These are phyloP conservation scores for Datura wrightii DNA, from an alignment of 257 asterid genomes.

Conservation along the genomic window DNA sequence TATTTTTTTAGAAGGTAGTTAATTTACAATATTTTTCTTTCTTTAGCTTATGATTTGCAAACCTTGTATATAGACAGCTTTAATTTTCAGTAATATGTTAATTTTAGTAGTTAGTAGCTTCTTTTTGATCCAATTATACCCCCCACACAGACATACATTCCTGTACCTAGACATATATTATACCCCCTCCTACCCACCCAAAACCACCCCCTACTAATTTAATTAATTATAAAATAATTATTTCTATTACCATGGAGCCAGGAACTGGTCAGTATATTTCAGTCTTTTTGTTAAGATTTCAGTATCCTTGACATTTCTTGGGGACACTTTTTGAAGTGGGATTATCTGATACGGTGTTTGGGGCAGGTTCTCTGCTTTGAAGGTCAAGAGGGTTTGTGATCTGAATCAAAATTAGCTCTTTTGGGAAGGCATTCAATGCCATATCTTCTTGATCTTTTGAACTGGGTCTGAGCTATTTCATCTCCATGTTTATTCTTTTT, in stretches of 20 bases:
- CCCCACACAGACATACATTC: background rate
- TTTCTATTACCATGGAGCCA: background rate
- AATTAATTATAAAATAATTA: background rate
- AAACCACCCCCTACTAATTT: background rate
- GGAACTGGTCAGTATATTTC: conserved; percentile 34
- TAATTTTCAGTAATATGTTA: background rate
- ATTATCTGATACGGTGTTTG: conserved; percentile 28
- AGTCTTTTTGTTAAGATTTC: conserved; percentile 19
- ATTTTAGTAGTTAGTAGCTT: background rate
- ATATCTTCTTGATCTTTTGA: conserved; percentile 1
- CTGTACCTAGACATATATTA: conserved; percentile 1
- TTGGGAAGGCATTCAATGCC: background rate
- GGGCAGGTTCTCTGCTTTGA: background rate
- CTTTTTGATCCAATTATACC: background rate
- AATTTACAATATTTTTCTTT: background rate
- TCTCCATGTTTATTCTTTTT: background rate
- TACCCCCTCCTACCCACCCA: background rate
- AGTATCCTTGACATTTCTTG: conserved; percentile 23
- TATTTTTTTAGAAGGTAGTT: background rate
- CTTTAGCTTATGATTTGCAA: background rate
- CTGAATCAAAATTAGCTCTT: conserved; percentile 27
- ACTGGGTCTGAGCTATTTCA: conserved; percentile 12
- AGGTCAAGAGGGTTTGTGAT: conserved; percentile 32
- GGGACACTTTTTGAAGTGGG: conserved; percentile 26
- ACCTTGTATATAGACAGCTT: background rate